Conservation (phyloP, 2,329 filamentous ascomycete species). For the Alternaria sp. region DNA sequence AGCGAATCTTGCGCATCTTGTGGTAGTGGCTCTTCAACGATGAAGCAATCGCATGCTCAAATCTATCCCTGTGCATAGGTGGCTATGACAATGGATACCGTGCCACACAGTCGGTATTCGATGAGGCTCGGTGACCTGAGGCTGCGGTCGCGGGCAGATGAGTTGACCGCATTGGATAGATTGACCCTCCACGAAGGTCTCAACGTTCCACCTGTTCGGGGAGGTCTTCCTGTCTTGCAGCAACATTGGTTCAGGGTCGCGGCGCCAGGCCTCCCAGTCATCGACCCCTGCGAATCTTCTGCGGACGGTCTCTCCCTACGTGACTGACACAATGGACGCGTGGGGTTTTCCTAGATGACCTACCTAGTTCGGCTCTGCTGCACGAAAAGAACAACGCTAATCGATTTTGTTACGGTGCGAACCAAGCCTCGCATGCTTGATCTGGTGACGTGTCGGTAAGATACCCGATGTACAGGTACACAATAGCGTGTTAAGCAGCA, state of each 20-base stretch:
- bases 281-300: constrained; percentile 20
- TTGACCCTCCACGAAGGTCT: constrained; percentile 26
- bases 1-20: not conserved
- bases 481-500: constrained; percentile 10
- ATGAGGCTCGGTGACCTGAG: constrained; percentile 23
- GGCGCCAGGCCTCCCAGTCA: constrained; percentile 15
- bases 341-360: constrained; percentile 27
- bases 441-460: constrained; percentile 8
- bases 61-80: not conserved
- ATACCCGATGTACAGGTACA: constrained; percentile 8
- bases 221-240: constrained; percentile 12
- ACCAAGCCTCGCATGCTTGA: constrained; percentile 17
- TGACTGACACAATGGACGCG: constrained; percentile 15
- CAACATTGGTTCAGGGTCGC: constrained; percentile 13
- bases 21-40: not conserved
- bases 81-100: not conserved
- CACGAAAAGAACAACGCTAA: constrained; percentile 26
- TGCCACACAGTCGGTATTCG: constrained; percentile 14
- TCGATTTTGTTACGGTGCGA: not conserved
- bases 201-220: constrained; percentile 12
- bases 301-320: constrained; percentile 9
- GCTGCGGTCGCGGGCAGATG: constrained; percentile 25
- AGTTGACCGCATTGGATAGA: constrained; percentile 27
- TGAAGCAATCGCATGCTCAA: not conserved
- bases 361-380: constrained; percentile 17